A percentile compares a stretch with the other conserved stretches of the same genome.
Conservation (phyloP, 495 filamentous ascomycete genomes). For the Clavariopsis aquatica region DNA sequence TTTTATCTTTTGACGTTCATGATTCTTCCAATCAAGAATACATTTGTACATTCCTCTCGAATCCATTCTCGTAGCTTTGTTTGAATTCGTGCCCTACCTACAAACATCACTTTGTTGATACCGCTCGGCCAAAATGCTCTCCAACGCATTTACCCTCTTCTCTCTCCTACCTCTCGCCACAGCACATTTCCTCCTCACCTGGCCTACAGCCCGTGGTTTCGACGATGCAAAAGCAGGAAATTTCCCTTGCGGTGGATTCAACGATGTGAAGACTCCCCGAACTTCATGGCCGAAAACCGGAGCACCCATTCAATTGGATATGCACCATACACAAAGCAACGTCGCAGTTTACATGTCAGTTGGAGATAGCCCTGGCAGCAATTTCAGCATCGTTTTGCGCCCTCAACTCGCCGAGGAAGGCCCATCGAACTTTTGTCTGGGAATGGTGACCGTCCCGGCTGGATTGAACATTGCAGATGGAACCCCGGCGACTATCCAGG, state of each 20-base stretch:
- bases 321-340: constrained; percentile 57
- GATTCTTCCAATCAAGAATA: neutral
- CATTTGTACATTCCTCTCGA: neutral
- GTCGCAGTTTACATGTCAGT: constrained; percentile 60
- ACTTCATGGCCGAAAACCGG: constrained; percentile 53
- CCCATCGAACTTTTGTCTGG: constrained; percentile 59
- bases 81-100: neutral
- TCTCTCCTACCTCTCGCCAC: constrained; percentile 44
- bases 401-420: constrained; percentile 55
- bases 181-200: constrained; percentile 64
- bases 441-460: constrained; percentile 45
- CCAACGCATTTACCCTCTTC: constrained; percentile 31
- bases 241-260: constrained; percentile 62
- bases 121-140: constrained; percentile 24
- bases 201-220: constrained; percentile 57
- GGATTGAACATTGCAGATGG: constrained; percentile 51
- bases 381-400: constrained; percentile 58
- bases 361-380: constrained; percentile 53
- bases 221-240: constrained; percentile 51
- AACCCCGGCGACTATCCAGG: constrained; percentile 65
- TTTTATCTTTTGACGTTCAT: neutral
- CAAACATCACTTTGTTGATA: neutral
- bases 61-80: neutral
- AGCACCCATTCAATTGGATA: constrained; percentile 55
- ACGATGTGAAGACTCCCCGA: constrained; percentile 53